phyloP scores from a whole-genome alignment of 495 filamentous ascomycete genomes.

The Parathielavia appendiculata region DNA sequence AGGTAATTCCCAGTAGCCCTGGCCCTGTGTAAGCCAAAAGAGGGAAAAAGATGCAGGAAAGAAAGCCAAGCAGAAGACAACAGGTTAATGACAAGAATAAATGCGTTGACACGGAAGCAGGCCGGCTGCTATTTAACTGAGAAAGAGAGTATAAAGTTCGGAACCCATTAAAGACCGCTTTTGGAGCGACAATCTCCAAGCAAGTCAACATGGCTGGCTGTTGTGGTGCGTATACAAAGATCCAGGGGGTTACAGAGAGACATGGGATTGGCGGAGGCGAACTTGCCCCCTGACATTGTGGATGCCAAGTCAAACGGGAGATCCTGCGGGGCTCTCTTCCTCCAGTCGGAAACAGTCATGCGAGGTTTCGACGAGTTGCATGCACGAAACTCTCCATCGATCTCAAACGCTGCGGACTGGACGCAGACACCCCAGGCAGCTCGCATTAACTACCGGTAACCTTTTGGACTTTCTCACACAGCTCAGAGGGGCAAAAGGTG shows the following conservation, averaged over 20 bases:
- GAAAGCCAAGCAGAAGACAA: conserved; percentile 14
- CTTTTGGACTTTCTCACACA: not conserved
- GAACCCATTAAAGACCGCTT: conserved; percentile 14
- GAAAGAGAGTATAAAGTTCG: conserved; percentile 21
- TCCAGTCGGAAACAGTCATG: conserved; percentile 22
- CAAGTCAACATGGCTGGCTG: conserved; percentile 19
- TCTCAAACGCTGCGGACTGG: conserved; percentile 27
- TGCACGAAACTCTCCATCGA: conserved; percentile 25
- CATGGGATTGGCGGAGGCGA: conserved; percentile 13
- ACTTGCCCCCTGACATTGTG: conserved; percentile 21
- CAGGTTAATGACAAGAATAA: conserved; percentile 14
- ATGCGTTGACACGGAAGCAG: conserved; percentile 16
- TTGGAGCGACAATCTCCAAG: conserved; percentile 13
- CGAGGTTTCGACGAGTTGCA: conserved; percentile 25
- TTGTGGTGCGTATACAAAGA: conserved; percentile 22
- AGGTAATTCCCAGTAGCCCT: conserved; percentile 10
- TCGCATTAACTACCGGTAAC: no score
- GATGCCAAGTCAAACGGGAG: conserved; percentile 33
- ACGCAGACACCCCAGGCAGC: no score
- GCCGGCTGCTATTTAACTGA: conserved; percentile 27
- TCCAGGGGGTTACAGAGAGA: conserved; percentile 19
- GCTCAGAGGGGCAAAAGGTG: not conserved
- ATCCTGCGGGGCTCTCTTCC: conserved; percentile 24
- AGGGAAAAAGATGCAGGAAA: conserved; percentile 13
- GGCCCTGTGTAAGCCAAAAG: conserved; percentile 8